Evolutionary conservation across 495 filamentous ascomycete species (phyloP).

Genomic region (Aspergillus coremiiformis): DNA sequence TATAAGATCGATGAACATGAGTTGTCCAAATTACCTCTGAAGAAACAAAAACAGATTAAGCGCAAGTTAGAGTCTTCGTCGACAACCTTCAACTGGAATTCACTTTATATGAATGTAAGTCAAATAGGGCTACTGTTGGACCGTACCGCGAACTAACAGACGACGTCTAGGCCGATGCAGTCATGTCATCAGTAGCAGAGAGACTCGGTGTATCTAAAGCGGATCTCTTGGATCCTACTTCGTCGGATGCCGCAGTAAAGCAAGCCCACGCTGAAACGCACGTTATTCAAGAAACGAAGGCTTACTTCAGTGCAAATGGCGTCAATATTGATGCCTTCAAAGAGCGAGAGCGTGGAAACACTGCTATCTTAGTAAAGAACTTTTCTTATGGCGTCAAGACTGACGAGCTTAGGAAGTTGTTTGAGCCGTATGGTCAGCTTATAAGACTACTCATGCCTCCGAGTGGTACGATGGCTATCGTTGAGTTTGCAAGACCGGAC

Average conservation of each 20-base stretch:
- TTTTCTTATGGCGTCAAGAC: conserved; percentile 72
- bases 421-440: conserved; percentile 56
- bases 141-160: conserved; percentile 18
- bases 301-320: conserved; percentile 78
- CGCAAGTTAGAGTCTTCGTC: conserved; percentile 69
- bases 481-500: conserved; percentile 70
- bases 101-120: conserved; percentile 88
- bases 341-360: conserved; percentile 71
- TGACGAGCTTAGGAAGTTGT: conserved; percentile 44
- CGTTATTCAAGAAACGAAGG: conserved; percentile 91
- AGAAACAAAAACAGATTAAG: conserved; percentile 86
- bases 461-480: conserved; percentile 83
- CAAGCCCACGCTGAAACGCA: conserved; percentile 96
- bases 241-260: conserved; percentile 85
- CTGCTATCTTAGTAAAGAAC: conserved; percentile 88
- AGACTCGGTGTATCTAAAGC: conserved; percentile 82
- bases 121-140: background rate
- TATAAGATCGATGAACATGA: conserved; percentile 78
- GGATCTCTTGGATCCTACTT: conserved; percentile 88
- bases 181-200: conserved; percentile 82
- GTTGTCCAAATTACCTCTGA: conserved; percentile 80
- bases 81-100: conserved; percentile 90
- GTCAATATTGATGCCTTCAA: conserved; percentile 90
- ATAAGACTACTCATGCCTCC: conserved; percentile 82
- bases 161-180: conserved; percentile 64